phyloP scores from a whole-genome alignment of 2,329 filamentous ascomycete species.

The Aspergillus fructus region DNA sequence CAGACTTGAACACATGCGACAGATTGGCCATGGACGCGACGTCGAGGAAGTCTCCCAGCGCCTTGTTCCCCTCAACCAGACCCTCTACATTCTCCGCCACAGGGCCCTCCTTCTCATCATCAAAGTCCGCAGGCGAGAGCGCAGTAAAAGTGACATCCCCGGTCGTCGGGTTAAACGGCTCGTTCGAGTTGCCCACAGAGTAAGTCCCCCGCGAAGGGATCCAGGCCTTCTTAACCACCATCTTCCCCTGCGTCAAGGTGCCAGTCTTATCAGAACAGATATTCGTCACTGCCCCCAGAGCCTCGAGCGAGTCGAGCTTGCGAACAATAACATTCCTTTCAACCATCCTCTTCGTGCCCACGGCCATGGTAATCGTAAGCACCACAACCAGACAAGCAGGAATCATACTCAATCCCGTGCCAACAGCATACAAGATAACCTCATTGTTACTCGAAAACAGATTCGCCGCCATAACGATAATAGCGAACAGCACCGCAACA shows the following conservation, averaged over 20 bases:
- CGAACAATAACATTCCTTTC: conserved; percentile 58
- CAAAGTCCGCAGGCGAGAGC: conserved; percentile 30
- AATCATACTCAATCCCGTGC: conserved; percentile 61
- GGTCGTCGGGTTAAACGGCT: conserved; percentile 58
- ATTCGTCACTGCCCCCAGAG: conserved; percentile 62
- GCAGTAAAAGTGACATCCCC: conserved; percentile 48
- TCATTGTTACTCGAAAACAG: conserved; percentile 53
- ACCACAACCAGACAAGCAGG: conserved; percentile 64
- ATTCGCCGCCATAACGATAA: conserved; percentile 68
- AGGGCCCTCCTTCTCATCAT: conserved; percentile 27
- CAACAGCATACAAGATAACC: conserved; percentile 65
- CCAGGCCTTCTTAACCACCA: conserved; percentile 63
- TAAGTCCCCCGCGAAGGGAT: conserved; percentile 59
- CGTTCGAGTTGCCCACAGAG: conserved; percentile 54
- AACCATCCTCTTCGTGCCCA: conserved; percentile 60
- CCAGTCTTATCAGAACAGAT: conserved; percentile 61
- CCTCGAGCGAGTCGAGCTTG: conserved; percentile 58
- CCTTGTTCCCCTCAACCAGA: conserved; percentile 46
- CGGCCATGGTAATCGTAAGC: conserved; percentile 66
- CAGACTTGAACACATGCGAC: conserved; percentile 58
- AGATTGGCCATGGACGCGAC: conserved; percentile 66
- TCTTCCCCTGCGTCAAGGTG: conserved; percentile 63
- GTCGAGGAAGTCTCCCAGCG: conserved; percentile 58
- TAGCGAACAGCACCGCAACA: conserved; percentile 66
- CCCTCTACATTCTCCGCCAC: conserved; percentile 24